Evolutionary conservation across 2,329 filamentous ascomycete genomes (phyloP), one percentile per base, ranked within the genome.

Genomic region (Penicillium sp.): DNA sequence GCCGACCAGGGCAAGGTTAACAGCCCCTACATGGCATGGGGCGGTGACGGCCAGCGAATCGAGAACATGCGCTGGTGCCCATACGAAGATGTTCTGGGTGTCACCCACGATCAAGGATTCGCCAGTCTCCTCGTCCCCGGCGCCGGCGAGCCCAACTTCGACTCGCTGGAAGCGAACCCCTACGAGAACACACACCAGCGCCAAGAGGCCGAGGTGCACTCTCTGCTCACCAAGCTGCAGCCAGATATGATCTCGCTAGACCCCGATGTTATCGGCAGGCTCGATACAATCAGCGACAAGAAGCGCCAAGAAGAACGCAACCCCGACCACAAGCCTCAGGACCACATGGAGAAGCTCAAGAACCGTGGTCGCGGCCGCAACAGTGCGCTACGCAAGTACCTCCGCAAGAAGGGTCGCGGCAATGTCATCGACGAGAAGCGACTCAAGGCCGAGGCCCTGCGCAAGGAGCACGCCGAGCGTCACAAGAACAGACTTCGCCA

Each of bases 401-500:
- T 97, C 63, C 77, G 93, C 56, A 97, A 97, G 81, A 90, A 93
- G 74, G 84, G 88, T 37, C 85, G 85, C 63, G 88, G 86, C 77
- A 97, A 97, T 68, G 81, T 98, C 47, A 89, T 98, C 67, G 93
- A 98, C 74, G 93, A 96, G 77, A 90, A 91, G 79, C 84, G 87
- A 64, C 71, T 95, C 68, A 84, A 85, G 65, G 85, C 90, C 39
- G 87, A 96, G 67, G 87, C 89, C 70, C 75, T 95, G 66, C 84
- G 85, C 74, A 79, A 81, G 65, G 76, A 78, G 56, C 76, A 79
- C 61, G 82, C 84, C 57, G 81, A 85, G 67, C 81, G 81, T 67
- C 79, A 84, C 58, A 79, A 84, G 65, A 80, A 83, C 61, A 83
- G 78, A 61, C 72, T 84, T 58, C 77, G 81, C 61, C 78, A 80